A percentile compares a stretch with the other conserved stretches of the same genome.
Evolutionary conservation across 1,284 basidiomycete species (phyloP).

Genomic region (Testicularia cyperi): DNA sequence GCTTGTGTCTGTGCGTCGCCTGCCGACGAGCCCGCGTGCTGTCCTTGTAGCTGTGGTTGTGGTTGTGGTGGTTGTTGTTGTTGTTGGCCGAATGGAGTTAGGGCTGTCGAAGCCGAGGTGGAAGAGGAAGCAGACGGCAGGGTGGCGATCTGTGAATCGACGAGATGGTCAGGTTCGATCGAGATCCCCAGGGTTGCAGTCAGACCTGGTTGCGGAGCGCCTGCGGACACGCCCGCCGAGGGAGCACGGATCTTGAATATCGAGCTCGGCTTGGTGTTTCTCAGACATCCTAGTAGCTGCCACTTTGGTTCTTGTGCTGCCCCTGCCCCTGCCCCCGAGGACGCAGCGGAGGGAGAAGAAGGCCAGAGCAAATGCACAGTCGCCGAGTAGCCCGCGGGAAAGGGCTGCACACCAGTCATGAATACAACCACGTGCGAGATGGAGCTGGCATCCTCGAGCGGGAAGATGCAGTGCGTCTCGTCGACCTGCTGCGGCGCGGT

Average conservation of each 20-base stretch:
- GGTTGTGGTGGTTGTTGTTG: not conserved
- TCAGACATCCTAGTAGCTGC: slow-evolving; percentile 50
- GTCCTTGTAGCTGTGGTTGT: slow-evolving; percentile 1
- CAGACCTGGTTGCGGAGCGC: slow-evolving; percentile 1
- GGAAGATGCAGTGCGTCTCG: slow-evolving; percentile 55
- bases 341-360: not conserved
- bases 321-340: not conserved
- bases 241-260: slow-evolving; percentile 42
- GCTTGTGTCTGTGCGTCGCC: slow-evolving; percentile 6
- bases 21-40: not conserved
- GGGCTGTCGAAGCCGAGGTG: not conserved
- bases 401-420: slow-evolving; percentile 54
- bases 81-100: not conserved
- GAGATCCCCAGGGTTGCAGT: slow-evolving; percentile 52
- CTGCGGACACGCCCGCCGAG: not conserved
- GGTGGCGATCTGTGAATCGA: slow-evolving; percentile 46
- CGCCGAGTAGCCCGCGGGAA: slow-evolving; percentile 52
- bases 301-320: slow-evolving; percentile 21
- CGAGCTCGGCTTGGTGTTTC: slow-evolving; percentile 55
- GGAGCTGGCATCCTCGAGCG: slow-evolving; percentile 39
- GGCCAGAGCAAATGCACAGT: slow-evolving; percentile 57
- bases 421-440: slow-evolving; percentile 56
- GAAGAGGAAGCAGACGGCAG: not conserved
- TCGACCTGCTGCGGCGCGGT: slow-evolving; percentile 52
- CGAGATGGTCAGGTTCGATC: slow-evolving; percentile 46